phyloP scores from a whole-genome alignment of 768 basidiomycete species.

The Crepidotus variabilis region DNA sequence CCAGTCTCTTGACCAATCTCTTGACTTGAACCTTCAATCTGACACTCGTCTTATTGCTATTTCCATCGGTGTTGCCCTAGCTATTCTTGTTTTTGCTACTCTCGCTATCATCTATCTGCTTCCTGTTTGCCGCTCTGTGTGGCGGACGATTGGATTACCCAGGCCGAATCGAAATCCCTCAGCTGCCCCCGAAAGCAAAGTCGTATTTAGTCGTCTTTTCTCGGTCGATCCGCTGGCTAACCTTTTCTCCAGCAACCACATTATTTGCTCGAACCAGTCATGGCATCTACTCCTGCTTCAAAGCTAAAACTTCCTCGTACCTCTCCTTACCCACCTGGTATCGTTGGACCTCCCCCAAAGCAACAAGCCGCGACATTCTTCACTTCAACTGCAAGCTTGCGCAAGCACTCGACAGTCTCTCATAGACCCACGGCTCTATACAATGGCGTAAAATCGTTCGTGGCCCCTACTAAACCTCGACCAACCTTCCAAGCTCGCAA shows the following conservation, averaged over 20 bases:
- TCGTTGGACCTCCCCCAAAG: neutral
- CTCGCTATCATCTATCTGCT: slow-evolving; percentile 12
- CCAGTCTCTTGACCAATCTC: slow-evolving; percentile 16
- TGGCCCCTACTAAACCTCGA: neutral
- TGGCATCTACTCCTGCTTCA: slow-evolving; percentile 4
- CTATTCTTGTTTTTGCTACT: slow-evolving; percentile 10
- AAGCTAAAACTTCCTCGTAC: neutral
- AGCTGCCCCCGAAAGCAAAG: neutral
- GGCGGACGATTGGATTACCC: neutral
- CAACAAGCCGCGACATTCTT: neutral
- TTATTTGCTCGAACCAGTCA: neutral
- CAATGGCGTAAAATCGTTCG: neutral
- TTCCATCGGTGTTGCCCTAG: slow-evolving; percentile 16
- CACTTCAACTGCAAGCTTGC: neutral
- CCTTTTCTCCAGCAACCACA: too few relatives aligned
- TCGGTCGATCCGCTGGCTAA: neutral
- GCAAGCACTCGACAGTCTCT: neutral
- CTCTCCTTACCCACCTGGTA: neutral
- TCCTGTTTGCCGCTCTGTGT: slow-evolving; percentile 5
- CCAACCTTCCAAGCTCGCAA: neutral
- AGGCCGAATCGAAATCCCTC: slow-evolving; percentile 1
- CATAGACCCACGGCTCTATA: slow-evolving; percentile 4
- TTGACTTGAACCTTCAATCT: slow-evolving; percentile 20
- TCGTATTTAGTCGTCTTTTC: neutral
- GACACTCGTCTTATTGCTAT: slow-evolving; percentile 16